Evolutionary conservation across 805 yeast genomes (phyloP).

Genomic region (Ogataea polymorpha): DNA sequence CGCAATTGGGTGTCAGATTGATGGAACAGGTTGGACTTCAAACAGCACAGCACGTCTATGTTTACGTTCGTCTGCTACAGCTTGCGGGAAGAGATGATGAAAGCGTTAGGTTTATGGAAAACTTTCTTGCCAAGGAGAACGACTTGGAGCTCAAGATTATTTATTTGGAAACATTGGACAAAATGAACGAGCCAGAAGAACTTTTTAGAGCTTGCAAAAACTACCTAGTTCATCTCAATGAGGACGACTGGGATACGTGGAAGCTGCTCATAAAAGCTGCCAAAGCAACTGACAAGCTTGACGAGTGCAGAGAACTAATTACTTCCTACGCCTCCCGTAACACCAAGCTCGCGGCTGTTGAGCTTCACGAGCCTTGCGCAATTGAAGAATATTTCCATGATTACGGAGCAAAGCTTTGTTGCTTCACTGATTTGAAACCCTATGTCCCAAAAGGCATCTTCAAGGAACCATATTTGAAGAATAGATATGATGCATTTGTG

Average conservation of each 20-base stretch:
- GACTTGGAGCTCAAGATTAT: slow-evolving; percentile 65
- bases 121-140: slow-evolving; percentile 36
- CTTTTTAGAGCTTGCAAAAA: slow-evolving; percentile 39
- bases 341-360: slow-evolving; percentile 50
- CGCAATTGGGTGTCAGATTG: slow-evolving; percentile 58
- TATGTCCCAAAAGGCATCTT: slow-evolving; percentile 21
- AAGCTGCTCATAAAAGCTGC: slow-evolving; percentile 49
- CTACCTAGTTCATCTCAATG: slow-evolving; percentile 43
- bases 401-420: slow-evolving; percentile 59
- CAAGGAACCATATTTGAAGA: slow-evolving; percentile 1
- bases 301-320: slow-evolving; percentile 34
- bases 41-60: slow-evolving; percentile 63
- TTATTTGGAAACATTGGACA: slow-evolving; percentile 45
- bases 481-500: neutral
- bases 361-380: slow-evolving; percentile 34
- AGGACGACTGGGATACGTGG: slow-evolving; percentile 82
- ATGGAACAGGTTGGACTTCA: slow-evolving; percentile 51
- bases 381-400: slow-evolving; percentile 38
- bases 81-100: slow-evolving; percentile 34
- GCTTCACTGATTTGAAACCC: slow-evolving; percentile 55
- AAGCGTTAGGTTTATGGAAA: slow-evolving; percentile 30
- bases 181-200: slow-evolving; percentile 39
- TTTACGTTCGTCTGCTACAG: slow-evolving; percentile 50
- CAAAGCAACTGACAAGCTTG: slow-evolving; percentile 31
- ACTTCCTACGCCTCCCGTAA: slow-evolving; percentile 47